Conservation (phyloP, 2,329 filamentous ascomycete genomes). For the Trichoderma atrobrunneum region DNA sequence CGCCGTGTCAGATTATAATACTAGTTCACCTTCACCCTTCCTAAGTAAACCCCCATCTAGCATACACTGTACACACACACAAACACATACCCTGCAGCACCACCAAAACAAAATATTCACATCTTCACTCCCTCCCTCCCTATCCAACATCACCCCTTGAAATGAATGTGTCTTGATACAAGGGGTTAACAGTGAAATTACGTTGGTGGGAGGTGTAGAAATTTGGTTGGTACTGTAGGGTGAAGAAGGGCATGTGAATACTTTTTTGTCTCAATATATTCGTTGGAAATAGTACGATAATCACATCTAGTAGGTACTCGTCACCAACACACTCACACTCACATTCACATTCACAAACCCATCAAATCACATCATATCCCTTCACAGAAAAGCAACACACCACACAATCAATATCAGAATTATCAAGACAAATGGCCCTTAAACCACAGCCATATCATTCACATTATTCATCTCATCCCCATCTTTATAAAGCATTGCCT, state of each 20-base stretch:
- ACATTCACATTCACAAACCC: not conserved
- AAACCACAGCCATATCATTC: not conserved
- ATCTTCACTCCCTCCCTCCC: not conserved
- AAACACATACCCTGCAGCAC: not conserved
- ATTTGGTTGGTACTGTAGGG: too few species aligned
- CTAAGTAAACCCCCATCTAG: not conserved
- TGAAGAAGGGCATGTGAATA: too few species aligned
- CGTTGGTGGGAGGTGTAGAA: too few species aligned
- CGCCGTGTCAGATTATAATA: not conserved
- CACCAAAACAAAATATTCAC: not conserved
- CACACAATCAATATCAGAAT: not conserved
- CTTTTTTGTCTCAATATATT: too few species aligned
- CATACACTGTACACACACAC: not conserved
- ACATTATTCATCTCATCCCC: not conserved
- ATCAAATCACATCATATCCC: not conserved
- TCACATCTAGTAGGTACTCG: not conserved
- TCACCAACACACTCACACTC: not conserved
- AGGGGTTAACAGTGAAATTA: too few species aligned
- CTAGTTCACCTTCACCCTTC: not conserved
- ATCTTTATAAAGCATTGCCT: slow-evolving; percentile 22
- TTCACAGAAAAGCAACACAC: not conserved
- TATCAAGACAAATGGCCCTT: not conserved
- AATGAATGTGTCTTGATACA: too few species aligned
- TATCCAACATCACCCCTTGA: not conserved
- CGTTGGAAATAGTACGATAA: not conserved